Percentiles rank a stretch among this genome's conserved stretches.
phyloP scores from a whole-genome alignment of 345 rosid species.

The Eucalyptus tenuipes region DNA sequence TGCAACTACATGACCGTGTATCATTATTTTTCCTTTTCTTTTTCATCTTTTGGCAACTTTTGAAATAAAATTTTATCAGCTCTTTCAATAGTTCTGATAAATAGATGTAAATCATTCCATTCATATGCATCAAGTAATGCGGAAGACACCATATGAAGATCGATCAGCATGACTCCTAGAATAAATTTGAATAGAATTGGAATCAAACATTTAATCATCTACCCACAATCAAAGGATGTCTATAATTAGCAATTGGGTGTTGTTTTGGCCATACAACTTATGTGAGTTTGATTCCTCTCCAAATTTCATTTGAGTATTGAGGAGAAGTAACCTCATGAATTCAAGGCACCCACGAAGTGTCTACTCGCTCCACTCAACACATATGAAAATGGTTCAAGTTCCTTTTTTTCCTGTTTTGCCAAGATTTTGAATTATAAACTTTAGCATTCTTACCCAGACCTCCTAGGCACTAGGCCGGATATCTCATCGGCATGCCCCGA shows the following conservation, averaged over 20 bases:
- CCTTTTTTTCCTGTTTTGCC: no score
- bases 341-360: not conserved
- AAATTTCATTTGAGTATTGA: not conserved
- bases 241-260: no score
- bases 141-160: no score
- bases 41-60: not conserved
- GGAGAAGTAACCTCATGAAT: not conserved
- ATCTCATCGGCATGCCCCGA: not conserved
- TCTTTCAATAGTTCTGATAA: not conserved
- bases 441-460: not conserved
- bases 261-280: not conserved
- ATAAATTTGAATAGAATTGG: no score
- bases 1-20: not conserved
- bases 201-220: no score
- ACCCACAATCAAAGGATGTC: no score
- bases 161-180: no score
- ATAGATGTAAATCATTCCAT: not conserved
- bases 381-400: not conserved
- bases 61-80: not conserved
- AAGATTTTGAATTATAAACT: not conserved
- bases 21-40: not conserved
- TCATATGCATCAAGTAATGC: not conserved
- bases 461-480: not conserved
- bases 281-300: not conserved
- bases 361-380: not conserved